A percentile compares a stretch with the other conserved stretches of the same genome.
phyloP scores from a whole-genome alignment of 2,329 filamentous ascomycete species.

The Hypocrella siamensis region DNA sequence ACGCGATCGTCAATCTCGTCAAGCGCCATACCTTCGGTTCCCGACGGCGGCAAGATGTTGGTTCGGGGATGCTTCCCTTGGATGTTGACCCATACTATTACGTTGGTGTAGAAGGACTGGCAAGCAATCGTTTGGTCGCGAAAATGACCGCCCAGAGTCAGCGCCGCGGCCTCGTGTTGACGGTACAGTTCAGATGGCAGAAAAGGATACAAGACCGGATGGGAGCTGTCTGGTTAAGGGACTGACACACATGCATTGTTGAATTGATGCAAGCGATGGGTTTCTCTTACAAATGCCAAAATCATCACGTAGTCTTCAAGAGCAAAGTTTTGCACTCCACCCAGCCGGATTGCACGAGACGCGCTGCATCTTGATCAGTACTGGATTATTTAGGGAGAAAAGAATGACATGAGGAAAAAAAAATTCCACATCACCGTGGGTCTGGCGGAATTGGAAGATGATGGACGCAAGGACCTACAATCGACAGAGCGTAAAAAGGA shows the following conservation, averaged over 20 bases:
- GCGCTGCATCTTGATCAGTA: background rate
- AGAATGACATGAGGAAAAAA: background rate
- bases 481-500: slow-evolving; percentile 1
- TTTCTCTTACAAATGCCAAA: slow-evolving; percentile 3
- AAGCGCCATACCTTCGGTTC: background rate
- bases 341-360: slow-evolving; percentile 2
- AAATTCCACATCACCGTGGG: too few relatives aligned
- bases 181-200: too few relatives aligned
- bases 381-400: background rate
- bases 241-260: too few relatives aligned
- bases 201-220: too few relatives aligned
- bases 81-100: slow-evolving; percentile 4
- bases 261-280: too few relatives aligned
- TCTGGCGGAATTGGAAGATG: too few relatives aligned
- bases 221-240: too few relatives aligned
- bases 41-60: slow-evolving; percentile 3
- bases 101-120: slow-evolving; percentile 3
- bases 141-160: too few relatives aligned
- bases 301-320: slow-evolving; percentile 2
- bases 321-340: slow-evolving; percentile 1
- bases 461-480: background rate
- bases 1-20: slow-evolving; percentile 1
- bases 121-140: too few relatives aligned
- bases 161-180: too few relatives aligned
- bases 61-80: slow-evolving; percentile 2